These are phyloP conservation scores for Candida ulmi DNA, from an alignment of 805 yeast genomes.

Conservation along the genomic window DNA sequence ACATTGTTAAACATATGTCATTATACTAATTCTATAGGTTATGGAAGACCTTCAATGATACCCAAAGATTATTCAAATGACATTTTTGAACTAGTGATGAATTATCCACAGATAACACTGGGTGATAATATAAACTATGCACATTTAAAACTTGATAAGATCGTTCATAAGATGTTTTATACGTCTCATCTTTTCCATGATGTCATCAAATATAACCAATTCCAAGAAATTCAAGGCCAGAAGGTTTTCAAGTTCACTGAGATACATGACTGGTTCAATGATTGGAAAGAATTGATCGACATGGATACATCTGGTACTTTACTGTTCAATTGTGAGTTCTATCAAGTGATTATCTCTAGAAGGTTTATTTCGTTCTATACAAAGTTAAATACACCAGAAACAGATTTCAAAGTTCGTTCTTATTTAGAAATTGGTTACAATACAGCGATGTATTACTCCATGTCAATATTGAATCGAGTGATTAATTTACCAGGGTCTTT, in stretches of 20 bases:
- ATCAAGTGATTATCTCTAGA: slow-evolving; percentile 36
- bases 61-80: slow-evolving; percentile 32
- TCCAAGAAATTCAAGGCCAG: slow-evolving; percentile 10
- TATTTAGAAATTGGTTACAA: slow-evolving; percentile 27
- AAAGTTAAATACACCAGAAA: slow-evolving; percentile 14
- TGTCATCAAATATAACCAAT: slow-evolving; percentile 17
- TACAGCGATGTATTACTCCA: slow-evolving; percentile 40
- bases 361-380: slow-evolving; percentile 30
- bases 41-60: slow-evolving; percentile 40
- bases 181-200: slow-evolving; percentile 16
- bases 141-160: slow-evolving; percentile 36
- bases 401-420: slow-evolving; percentile 17
- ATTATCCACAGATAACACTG: slow-evolving; percentile 43
- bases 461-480: slow-evolving; percentile 39
- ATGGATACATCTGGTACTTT: slow-evolving; percentile 45
- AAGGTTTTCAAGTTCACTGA: slow-evolving; percentile 16
- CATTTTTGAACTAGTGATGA: slow-evolving; percentile 37
- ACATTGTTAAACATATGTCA: slow-evolving; percentile 48
- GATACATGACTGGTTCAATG: slow-evolving; percentile 36
- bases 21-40: slow-evolving; percentile 44
- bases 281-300: slow-evolving; percentile 39
- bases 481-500: slow-evolving; percentile 38
- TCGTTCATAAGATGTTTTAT: slow-evolving; percentile 21
- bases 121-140: slow-evolving; percentile 53
- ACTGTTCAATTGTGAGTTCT: slow-evolving; percentile 42